Base-by-base conservation (phyloP, 495 filamentous ascomycete species). In the Penicillium subrubescens region DNA sequence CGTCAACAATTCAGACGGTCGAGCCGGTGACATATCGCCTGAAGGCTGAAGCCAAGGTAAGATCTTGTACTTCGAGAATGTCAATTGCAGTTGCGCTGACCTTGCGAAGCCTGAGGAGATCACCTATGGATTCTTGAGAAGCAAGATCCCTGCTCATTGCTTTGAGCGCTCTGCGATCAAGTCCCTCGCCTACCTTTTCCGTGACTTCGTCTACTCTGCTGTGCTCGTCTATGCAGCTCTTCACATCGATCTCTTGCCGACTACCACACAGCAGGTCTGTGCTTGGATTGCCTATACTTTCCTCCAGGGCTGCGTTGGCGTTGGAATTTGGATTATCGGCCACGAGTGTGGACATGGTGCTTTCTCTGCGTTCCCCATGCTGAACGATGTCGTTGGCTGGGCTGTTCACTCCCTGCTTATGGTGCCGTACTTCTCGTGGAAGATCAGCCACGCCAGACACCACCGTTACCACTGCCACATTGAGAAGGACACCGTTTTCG, bases 361-460 rank as follows among this genome's bases (percentile, higher is more conserved):
- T 6, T 92, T 92, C 82, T 91, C 89, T 8, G 70, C 81, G 5
- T 84, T 81, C 67, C 82, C 84, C 65, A 73, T 43, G 31, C 75
- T 91, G 37, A 92, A 92, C 66, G 84, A 89, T 65, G 82, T 84
- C 62, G 84, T 90, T 61, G 89, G 89, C 31, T 88, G 87, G 85
- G 77, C 88, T 60, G 73, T 80, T 51, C 89, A 92, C 71, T 91
- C 88, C 0, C 73, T 83, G 29, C 79, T 91, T 12, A 79, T 89
- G 64, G 88, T 91, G 5, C 89, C 89, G 1, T 92, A 88, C 78
- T 90, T 89, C 78, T 90, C 87, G 31, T 92, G 89, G 89, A 87
- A 90, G 77, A 87, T 90, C 71, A 89, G 87, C 59, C 89, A 92
- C 65, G 84, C 84, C 67, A 86, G 88, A 62, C 89, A 92, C 75